Evolutionary conservation across 1,284 basidiomycete genomes (phyloP), one percentile per base, ranked within the genome.

Genomic region (Apiotrichum gracile): DNA sequence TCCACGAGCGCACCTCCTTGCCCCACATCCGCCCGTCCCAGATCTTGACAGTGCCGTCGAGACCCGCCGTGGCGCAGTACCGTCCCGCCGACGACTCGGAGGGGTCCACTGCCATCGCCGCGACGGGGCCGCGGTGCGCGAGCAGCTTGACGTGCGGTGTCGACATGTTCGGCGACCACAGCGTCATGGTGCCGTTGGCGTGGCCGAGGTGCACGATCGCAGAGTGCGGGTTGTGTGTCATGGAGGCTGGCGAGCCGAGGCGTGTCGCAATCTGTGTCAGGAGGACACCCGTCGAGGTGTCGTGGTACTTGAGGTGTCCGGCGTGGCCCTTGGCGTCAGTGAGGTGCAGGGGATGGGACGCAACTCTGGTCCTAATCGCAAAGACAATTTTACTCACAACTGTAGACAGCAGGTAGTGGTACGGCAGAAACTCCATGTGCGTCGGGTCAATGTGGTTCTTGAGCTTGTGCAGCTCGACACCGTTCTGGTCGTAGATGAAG

Each of bases 1-100:
- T 77, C 91, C 92, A 97, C 57, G 86, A 83, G 47, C 89, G 78
- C 31, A 96, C 82, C 3, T 86, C 83, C 25, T 86, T 86, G 62
- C 88, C 91, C 86, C 93, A 94, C 78, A 91, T 97, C 47, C 96
- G 78, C 66, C 85, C 88, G 76, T 98, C 96, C 96, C 94, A 99
- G 8, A 84, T 81, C 69, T 97, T 98, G 58, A 98, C 87, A 0
- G 77, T 82, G 0, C 91, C 88, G 64, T 98, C 96, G 60, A 86
- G 79, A 0, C 93, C 92, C 3, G 86, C 81, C 0, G 91, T 97
- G 0, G 89, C 87, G 83, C 97, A 88, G 67, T 97, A 93, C 40
- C 90, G 75, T 0, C 94, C 94, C 1, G 84, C 85, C 4, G 84
- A 80, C 48, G 82, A 51, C 35, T 75, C 88, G 27, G 70, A 70